These are phyloP conservation scores for Diaporthe nobilis DNA, from an alignment of 2,329 filamentous ascomycete species.

Conservation along the genomic window DNA sequence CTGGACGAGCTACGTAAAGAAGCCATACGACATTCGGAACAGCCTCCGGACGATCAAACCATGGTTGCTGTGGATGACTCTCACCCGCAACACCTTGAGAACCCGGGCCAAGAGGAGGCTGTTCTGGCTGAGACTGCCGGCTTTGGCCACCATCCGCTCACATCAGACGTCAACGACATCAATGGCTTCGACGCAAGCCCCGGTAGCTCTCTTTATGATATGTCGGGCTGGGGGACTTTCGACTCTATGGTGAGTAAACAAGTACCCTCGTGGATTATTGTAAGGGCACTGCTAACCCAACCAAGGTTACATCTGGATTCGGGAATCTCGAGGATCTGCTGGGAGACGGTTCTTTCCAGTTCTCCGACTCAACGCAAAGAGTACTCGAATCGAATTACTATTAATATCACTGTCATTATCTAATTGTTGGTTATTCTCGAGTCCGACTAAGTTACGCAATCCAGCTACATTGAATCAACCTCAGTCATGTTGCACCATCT, in stretches of 20 bases:
- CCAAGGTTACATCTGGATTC: constrained; percentile 39
- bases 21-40: constrained; percentile 9
- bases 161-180: not conserved
- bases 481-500: too few relatives aligned
- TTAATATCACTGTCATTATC: not conserved
- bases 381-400: not conserved
- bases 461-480: not conserved
- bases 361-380: not conserved
- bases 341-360: constrained; percentile 29
- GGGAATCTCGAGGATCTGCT: constrained; percentile 39
- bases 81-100: not conserved
- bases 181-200: constrained; percentile 33
- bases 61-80: not conserved
- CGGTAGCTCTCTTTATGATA: constrained; percentile 37
- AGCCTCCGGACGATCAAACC: not conserved
- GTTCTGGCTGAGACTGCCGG: not conserved
- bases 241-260: constrained; percentile 39
- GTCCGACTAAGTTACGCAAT: not conserved
- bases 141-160: not conserved
- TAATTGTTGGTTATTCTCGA: not conserved
- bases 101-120: not conserved
- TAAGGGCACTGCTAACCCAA: not conserved
- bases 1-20: constrained; percentile 51
- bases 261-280: not conserved
- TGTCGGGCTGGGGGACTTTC: constrained; percentile 40